phyloP scores from a whole-genome alignment of 768 basidiomycete genomes.

The Sporobolomyces roseus region DNA sequence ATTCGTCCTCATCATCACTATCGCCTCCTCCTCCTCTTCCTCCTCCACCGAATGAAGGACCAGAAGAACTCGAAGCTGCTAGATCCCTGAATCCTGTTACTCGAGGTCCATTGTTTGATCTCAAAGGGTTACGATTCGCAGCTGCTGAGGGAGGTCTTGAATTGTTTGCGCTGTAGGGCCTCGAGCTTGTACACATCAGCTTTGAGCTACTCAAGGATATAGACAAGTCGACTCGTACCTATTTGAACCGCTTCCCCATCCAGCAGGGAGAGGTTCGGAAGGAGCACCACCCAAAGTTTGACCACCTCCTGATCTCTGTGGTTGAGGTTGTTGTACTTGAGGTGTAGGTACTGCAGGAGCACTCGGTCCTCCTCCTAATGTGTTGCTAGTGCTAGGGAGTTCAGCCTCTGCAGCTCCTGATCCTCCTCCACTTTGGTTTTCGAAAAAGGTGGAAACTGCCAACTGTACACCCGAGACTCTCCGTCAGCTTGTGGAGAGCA shows the following conservation, averaged over 20 bases:
- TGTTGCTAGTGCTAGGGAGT: background rate
- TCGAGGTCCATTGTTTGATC: conserved; percentile 26
- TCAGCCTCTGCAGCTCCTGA: background rate
- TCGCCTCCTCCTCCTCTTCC: conserved; percentile 54
- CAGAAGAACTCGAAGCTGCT: too few relatives aligned
- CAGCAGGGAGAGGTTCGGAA: conserved; percentile 21
- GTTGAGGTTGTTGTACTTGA: background rate
- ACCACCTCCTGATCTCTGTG: background rate
- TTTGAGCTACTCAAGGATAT: background rate
- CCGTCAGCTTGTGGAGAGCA: background rate
- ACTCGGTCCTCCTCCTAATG: background rate
- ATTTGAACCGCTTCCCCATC: conserved; percentile 16
- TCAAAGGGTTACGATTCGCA: conserved; percentile 25
- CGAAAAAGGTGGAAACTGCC: conserved; percentile 38
- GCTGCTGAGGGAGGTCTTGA: conserved; percentile 16
- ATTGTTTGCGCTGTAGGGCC: background rate
- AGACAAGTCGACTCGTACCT: background rate
- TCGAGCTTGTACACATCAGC: too few relatives aligned
- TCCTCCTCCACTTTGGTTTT: conserved; percentile 27
- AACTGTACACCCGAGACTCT: background rate
- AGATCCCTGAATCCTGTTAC: conserved; percentile 36
- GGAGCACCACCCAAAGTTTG: conserved; percentile 31
- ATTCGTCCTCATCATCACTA: conserved; percentile 53
- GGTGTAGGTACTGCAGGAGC: too few relatives aligned
- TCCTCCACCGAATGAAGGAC: conserved; percentile 8